These are phyloP conservation scores for Chalciporus sphaerocephalus DNA, from an alignment of 768 basidiomycete species.

Conservation along the genomic window DNA sequence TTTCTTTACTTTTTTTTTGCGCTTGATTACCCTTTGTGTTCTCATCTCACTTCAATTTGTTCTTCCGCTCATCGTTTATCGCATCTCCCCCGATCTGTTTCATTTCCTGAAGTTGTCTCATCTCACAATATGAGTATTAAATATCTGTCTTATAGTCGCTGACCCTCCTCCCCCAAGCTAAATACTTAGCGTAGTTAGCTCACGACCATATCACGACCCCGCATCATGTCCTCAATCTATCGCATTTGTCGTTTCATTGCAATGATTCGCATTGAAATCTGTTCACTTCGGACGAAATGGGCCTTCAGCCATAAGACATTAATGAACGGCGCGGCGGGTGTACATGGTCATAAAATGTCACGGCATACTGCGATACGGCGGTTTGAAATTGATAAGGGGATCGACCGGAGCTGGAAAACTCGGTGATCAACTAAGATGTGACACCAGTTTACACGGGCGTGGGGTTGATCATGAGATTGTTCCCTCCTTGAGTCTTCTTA, in stretches of 20 bases:
- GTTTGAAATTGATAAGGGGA: slow-evolving; percentile 33
- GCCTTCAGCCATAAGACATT: too few relatives aligned
- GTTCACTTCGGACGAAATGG: too few relatives aligned
- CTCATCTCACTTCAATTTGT: slow-evolving; percentile 1
- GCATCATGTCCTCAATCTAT: slow-evolving; percentile 17
- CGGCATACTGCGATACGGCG: slow-evolving; percentile 1
- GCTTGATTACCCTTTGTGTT: too few relatives aligned
- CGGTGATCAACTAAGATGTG: too few relatives aligned
- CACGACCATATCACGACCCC: slow-evolving; percentile 18
- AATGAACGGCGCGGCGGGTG: too few relatives aligned
- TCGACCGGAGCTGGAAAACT: too few relatives aligned
- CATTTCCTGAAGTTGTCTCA: background rate
- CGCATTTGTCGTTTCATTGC: background rate
- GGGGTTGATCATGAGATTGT: too few relatives aligned
- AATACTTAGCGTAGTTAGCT: slow-evolving; percentile 19
- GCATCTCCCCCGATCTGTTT: slow-evolving; percentile 10
- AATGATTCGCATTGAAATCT: background rate
- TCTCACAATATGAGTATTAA: slow-evolving; percentile 6
- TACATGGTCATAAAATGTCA: too few relatives aligned
- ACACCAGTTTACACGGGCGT: too few relatives aligned
- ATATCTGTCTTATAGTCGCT: slow-evolving; percentile 21
- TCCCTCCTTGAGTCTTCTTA: too few relatives aligned
- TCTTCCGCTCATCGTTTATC: slow-evolving; percentile 4
- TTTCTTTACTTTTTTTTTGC: background rate
- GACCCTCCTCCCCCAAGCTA: background rate